Evolutionary conservation across 2,329 filamentous ascomycete species (phyloP), one percentile per base, ranked within the genome.

Genomic region (Capronia coronata): DNA sequence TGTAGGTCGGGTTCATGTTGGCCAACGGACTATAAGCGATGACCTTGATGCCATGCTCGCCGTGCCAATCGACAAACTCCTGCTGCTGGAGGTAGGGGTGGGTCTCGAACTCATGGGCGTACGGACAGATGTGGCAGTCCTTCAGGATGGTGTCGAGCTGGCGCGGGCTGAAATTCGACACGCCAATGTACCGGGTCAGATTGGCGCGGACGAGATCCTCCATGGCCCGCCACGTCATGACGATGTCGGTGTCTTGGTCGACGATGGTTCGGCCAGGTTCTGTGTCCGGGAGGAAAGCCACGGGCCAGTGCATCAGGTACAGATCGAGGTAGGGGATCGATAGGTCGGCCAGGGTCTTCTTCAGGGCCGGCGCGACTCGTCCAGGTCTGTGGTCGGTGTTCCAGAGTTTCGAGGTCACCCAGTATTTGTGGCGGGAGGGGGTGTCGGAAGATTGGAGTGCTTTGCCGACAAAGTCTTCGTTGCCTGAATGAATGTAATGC

Each of bases 341-440:
- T 7, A 72, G 63, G 37, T 70, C 66, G 4, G 61, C 52, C 16
- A 74, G 63, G 4, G 70, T 68, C 34, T 65, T 61, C 44, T 67
- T 61, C 34, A 73, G 59, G 22, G 75, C 82, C 62, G 81, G 76
- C 29, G 74, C 68, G 19, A 83, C 83, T 55, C 78, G 75, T 69
- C 83, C 79, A 2, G 64, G 63, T 1, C 54, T 54, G 71, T 90
- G 85, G 75, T 82, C 84, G 39, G 82, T 76, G 75, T 90, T 89
- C 75, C 87, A 80, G 43, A 91, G 78, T 76, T 93, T 94, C 61
- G 84, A 87, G 41, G 87, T 91, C 46, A 86, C 68, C 76, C 79
- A 87, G 64, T 86, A 78, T 59, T 84, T 69, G 47, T 75, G 69
- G n/a, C 83, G 76, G 8, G 55, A 38, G 10, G 80, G 75, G 1